Base-by-base conservation (phyloP, 306 rosid genomes). In the Malus sylvestris region DNA sequence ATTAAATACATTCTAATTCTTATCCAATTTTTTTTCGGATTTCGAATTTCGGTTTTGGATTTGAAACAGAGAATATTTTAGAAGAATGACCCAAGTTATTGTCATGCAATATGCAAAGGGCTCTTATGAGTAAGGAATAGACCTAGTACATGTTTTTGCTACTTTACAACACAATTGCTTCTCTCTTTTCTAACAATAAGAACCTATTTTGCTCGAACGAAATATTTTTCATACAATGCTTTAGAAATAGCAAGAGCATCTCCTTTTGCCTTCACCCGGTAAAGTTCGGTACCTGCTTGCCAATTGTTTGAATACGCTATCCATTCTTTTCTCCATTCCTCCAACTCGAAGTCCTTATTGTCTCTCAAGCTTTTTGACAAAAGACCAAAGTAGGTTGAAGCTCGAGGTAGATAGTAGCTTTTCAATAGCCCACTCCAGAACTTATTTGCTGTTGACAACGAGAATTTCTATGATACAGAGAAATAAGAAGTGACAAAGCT, bases 261-360 rank as follows among this genome's bases (percentile, higher is more conserved):
- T 78, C 96, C 97, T 73, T 83, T 78, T 66, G 93, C 93, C 77
- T 80, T 77, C 16, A 85, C 88, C 2, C 96, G 89, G 80, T 92
- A 95, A 70, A 79, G 66, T 71, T 88, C 93, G 19, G 78, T 89
- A 33, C 97, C 88, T 84, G 77, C 84, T 85, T 92, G 98, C 97
- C 97, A 92, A 79, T 87, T 86, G 85, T 92, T 95, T 38, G 98
- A 95, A 75, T 61, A 83, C 10, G 61, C 73, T 64, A 95, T 95
- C 98, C 98, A 95, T 81, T 88, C 93, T 78, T 68, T 84, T 80
- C 96, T 81, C 98, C 98, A 95, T 58, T 90, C 91, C 20, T 81
- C 78, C 81, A 95, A 69, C 63, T 85, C 64, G 84, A 92, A 90
- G 76, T 74, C 85, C 75, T 80, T 76, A 35, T 87, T 82, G 46